Conservation (phyloP, 2,329 filamentous ascomycete genomes). For the Pyrenochaeta sp. region DNA sequence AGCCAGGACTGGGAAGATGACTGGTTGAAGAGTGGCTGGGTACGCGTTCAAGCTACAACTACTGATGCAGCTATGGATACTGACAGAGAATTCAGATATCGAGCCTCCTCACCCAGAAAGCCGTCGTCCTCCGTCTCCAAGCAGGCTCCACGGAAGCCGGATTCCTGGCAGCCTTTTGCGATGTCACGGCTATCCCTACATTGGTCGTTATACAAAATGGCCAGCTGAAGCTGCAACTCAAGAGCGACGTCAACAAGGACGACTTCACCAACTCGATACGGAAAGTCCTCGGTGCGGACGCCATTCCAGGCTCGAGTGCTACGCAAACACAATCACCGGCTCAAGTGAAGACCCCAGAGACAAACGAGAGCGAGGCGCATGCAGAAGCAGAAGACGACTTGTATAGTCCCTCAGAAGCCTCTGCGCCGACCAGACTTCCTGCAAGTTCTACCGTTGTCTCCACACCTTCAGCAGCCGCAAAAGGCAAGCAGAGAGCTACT, state of each 20-base stretch:
- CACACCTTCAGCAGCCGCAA: slow-evolving; percentile 20
- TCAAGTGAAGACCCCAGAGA: slow-evolving; percentile 15
- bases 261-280: slow-evolving; percentile 69
- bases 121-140: slow-evolving; percentile 73
- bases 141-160: slow-evolving; percentile 81
- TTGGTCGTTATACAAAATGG: slow-evolving; percentile 84
- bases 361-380: slow-evolving; percentile 1
- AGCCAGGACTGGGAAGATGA: slow-evolving; percentile 77
- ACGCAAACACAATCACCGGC: slow-evolving; percentile 15
- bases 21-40: slow-evolving; percentile 59
- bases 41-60: slow-evolving; percentile 25
- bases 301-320: slow-evolving; percentile 34
- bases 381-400: slow-evolving; percentile 12
- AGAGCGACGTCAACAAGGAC: slow-evolving; percentile 67
- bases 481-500: slow-evolving; percentile 55
- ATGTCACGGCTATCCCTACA: slow-evolving; percentile 78
- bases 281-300: slow-evolving; percentile 43
- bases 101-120: slow-evolving; percentile 64
- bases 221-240: slow-evolving; percentile 78
- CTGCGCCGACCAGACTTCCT: slow-evolving; percentile 7
- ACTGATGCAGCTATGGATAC: background rate
- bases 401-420: slow-evolving; percentile 6
- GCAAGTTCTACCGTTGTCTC: no score
- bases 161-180: slow-evolving; percentile 83
- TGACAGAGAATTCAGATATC: slow-evolving; percentile 40